Evolutionary conservation across 805 yeast genomes (phyloP).

Genomic region (Candida methanosorbosa): DNA sequence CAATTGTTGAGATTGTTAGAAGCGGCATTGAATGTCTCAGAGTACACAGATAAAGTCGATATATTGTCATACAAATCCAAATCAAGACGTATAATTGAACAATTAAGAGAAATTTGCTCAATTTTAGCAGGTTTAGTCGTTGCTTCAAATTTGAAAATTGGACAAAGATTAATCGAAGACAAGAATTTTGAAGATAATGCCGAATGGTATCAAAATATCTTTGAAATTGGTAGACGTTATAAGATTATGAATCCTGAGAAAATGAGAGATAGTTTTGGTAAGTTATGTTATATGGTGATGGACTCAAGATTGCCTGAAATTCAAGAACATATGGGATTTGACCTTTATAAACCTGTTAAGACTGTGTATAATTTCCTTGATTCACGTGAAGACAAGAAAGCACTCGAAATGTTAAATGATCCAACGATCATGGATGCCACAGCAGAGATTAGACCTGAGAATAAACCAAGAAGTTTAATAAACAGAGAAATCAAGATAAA

Average conservation of each 20-base stretch:
- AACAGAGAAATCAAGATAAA: conserved; percentile 54
- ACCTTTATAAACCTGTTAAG: conserved; percentile 60
- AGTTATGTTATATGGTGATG: conserved; percentile 78
- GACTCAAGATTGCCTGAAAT: conserved; percentile 71
- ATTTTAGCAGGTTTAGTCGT: conserved; percentile 72
- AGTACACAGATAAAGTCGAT: conserved; percentile 74
- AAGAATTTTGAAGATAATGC: conserved; percentile 64
- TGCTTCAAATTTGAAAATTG: conserved; percentile 65
- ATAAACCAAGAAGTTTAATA: conserved; percentile 44
- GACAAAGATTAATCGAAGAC: conserved; percentile 54
- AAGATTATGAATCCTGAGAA: conserved; percentile 80
- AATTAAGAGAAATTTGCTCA: conserved; percentile 68
- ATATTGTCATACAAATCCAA: conserved; percentile 58
- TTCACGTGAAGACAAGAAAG: conserved; percentile 27
- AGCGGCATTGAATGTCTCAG: conserved; percentile 72
- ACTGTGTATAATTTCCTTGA: conserved; percentile 46
- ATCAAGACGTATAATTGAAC: conserved; percentile 62
- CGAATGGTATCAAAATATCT: conserved; percentile 61
- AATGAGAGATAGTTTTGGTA: conserved; percentile 74
- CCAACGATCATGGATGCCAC: conserved; percentile 55
- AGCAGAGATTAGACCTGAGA: conserved; percentile 53
- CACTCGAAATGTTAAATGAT: conserved; percentile 44
- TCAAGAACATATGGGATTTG: conserved; percentile 64
- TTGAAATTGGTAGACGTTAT: conserved; percentile 74
- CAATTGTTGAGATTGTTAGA: conserved; percentile 58